Conservation (phyloP, 805 yeast genomes). For the Phaffomyces antillensis region DNA sequence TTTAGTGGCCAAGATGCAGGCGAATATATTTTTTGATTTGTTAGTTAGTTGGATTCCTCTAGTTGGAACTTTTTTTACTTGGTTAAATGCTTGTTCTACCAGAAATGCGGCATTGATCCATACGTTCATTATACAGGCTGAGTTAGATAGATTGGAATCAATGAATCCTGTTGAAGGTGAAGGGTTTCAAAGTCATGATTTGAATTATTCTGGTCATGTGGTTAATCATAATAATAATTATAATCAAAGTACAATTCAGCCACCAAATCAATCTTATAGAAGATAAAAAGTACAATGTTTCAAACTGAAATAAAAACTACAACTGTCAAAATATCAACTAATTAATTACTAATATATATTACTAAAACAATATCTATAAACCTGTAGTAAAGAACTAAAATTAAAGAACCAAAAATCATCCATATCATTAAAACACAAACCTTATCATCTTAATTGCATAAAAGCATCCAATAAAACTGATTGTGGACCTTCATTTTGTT, state of each 20-base stretch:
- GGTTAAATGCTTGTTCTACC: constrained; percentile 83
- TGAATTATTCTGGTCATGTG: background rate
- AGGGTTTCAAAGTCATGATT: background rate
- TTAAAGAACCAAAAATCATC: too few relatives aligned
- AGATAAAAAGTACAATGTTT: too few relatives aligned
- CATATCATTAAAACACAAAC: background rate
- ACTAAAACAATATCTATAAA: background rate
- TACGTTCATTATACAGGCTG: constrained; percentile 22
- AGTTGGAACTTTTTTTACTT: constrained; percentile 67
- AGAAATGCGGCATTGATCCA: constrained; percentile 82
- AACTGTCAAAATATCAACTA: too few relatives aligned
- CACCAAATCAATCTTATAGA: background rate
- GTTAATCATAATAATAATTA: too few relatives aligned
- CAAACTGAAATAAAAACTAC: too few relatives aligned
- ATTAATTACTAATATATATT: too few relatives aligned
- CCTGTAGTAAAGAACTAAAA: too few relatives aligned
- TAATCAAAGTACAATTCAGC: too few relatives aligned
- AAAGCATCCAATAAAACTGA: constrained; percentile 68
- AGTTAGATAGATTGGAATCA: constrained; percentile 6
- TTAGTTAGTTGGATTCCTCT: constrained; percentile 73
- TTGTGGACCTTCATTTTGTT: constrained; percentile 48
- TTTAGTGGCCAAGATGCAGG: constrained; percentile 62
- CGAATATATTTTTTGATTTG: constrained; percentile 69
- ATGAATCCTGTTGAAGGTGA: background rate
- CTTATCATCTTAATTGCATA: constrained; percentile 51